phyloP scores from a whole-genome alignment of 1,284 basidiomycete genomes.

The Exobasidium cylindrosporum region DNA sequence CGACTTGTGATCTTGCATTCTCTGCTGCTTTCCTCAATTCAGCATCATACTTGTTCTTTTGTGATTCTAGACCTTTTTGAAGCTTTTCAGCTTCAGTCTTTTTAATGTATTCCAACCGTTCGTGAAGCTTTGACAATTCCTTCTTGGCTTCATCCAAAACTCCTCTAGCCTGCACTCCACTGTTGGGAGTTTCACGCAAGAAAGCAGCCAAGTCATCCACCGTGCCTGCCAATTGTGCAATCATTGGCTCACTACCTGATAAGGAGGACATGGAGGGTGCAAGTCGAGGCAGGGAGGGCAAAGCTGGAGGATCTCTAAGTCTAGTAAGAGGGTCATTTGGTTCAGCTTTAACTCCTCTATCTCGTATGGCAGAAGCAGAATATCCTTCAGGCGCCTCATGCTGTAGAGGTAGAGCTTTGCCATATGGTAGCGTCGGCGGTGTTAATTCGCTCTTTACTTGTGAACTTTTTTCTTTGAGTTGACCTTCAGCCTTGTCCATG shows the following conservation, averaged over 20 bases:
- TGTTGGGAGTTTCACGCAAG: constrained; percentile 63
- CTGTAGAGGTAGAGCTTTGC: constrained; percentile 33
- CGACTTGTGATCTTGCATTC: constrained; percentile 76
- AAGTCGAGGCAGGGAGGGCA: constrained; percentile 64
- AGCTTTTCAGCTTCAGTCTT: constrained; percentile 75
- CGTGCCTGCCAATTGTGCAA: constrained; percentile 83
- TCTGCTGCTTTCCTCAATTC: constrained; percentile 80
- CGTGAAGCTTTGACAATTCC: constrained; percentile 77
- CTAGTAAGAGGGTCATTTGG: constrained; percentile 25
- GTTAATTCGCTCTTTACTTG: constrained; percentile 60
- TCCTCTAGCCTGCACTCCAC: constrained; percentile 65
- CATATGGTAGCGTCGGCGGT: constrained; percentile 37
- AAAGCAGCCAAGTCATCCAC: constrained; percentile 89
- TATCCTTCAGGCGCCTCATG: constrained; percentile 44
- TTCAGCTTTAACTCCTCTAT: constrained; percentile 45
- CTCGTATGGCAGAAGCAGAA: constrained; percentile 23
- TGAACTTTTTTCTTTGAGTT: constrained; percentile 33
- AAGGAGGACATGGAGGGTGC: constrained; percentile 76
- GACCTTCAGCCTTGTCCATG: constrained; percentile 45
- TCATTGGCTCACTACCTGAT: constrained; percentile 76
- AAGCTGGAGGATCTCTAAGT: constrained; percentile 41
- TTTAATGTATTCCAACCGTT: constrained; percentile 76
- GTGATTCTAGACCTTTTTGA: constrained; percentile 65
- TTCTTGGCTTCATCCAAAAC: constrained; percentile 61
- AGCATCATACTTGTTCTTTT: constrained; percentile 72